Conservation (phyloP, 495 filamentous ascomycete species). For the Penicillium waksmanii region DNA sequence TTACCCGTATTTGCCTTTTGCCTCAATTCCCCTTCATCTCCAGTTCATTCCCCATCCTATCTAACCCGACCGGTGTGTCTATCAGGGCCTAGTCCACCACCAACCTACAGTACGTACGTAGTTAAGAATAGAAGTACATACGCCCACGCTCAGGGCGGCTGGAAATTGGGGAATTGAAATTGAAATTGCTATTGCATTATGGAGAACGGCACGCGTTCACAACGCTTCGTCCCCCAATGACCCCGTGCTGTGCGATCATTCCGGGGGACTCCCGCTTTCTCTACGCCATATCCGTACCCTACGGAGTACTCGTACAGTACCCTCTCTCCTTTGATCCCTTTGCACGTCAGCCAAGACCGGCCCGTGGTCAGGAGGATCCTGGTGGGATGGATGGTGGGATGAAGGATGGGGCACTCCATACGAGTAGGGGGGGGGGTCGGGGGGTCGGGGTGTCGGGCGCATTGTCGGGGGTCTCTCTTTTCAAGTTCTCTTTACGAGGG, state of each 20-base stretch:
- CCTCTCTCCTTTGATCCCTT: not conserved
- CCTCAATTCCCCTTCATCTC: not conserved
- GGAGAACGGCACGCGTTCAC: slow-evolving; percentile 10
- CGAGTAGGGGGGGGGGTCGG: too few relatives aligned
- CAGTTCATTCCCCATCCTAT: slow-evolving; percentile 6
- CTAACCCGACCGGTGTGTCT: not conserved
- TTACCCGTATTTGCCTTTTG: too few relatives aligned
- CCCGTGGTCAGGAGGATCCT: not conserved
- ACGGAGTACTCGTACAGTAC: too few relatives aligned
- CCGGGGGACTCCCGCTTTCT: slow-evolving; percentile 42
- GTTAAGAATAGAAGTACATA: slow-evolving; percentile 2
- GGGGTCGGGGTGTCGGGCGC: too few relatives aligned
- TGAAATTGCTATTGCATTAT: not conserved
- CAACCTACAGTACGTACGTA: slow-evolving; percentile 14
- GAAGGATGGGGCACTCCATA: not conserved
- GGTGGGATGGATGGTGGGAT: not conserved
- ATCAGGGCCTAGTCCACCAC: not conserved
- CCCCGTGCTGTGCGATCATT: slow-evolving; percentile 39
- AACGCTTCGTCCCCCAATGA: slow-evolving; percentile 34
- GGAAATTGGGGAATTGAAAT: too few relatives aligned
- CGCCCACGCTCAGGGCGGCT: not conserved
- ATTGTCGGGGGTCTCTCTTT: too few relatives aligned
- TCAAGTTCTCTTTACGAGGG: too few relatives aligned
- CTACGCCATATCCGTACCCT: too few relatives aligned
- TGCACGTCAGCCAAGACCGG: slow-evolving; percentile 3